Evolutionary conservation across 257 asterid species (phyloP), one percentile per base, ranked within the genome.

Genomic region (Solanum stenotomum): DNA sequence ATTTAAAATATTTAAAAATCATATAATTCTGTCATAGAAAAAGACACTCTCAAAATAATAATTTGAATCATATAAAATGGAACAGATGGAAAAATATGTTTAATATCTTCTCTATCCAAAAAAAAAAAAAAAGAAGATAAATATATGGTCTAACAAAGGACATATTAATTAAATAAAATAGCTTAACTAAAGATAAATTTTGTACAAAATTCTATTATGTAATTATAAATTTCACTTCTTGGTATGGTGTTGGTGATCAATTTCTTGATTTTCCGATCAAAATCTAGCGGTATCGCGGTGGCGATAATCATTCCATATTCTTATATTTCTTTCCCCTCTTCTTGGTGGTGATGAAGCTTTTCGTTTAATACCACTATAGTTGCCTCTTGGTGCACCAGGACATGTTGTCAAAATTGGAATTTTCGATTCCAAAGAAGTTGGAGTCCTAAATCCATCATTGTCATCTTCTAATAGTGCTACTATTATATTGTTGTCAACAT

Each of bases 371-470:
- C 84, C 59, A 16, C 13, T 16, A 18, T 12, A 12, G 7, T 34
- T 59, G 52, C 37, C 23, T 84, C 65, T 87, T 85, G 90, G 90
- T 16, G 90, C 86, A 8, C 79, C 86, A 44, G 90, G 90, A 49
- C 90, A 88, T 52, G 27, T 38, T 40, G 82, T 61, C 42, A 82
- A 8, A 10, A 70, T 52, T 68, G 90, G 88, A 52, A 88, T 88
- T 75, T 46, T 88, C 4, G 87, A 84, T 35, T 85, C 90, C 84
- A 77, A 59, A 20, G 90, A 88, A 8, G 85, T 85, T 44, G 88
- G 90, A 75, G 88, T 88, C 82, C 18, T 88, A 29, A 88, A 88
- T 72, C 90, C 90, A 34, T 88, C 88, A 52, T 85, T 88, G 2
- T 85, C 86, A 71, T 85, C 87, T 33, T 88, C 86, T 27, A 72